Evolutionary conservation across 805 yeast genomes (phyloP).

Genomic region (Sugiyamaella valdiviana): DNA sequence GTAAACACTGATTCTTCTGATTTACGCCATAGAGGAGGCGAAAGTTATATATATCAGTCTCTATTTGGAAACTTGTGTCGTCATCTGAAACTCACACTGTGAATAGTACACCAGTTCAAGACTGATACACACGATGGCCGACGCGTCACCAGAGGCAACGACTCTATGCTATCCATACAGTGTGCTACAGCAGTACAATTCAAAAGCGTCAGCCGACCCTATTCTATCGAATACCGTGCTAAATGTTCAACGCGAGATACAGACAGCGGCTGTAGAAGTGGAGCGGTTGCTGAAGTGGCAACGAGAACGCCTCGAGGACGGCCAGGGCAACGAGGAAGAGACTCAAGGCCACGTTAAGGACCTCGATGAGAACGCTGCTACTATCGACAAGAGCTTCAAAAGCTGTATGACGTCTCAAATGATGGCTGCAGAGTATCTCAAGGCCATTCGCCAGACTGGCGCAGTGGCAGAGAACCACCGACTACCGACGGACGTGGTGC

Average conservation of each 20-base stretch:
- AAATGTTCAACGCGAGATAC: neutral
- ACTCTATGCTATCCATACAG: neutral
- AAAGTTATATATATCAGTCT: too few species aligned
- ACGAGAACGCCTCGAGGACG: neutral
- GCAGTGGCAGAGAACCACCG: neutral
- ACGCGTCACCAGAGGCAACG: neutral
- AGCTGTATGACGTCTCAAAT: neutral
- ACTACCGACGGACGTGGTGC: neutral
- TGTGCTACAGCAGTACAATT: neutral
- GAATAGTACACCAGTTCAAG: too few species aligned
- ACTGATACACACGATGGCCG: too few species aligned
- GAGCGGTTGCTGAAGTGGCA: neutral
- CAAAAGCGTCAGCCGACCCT: neutral
- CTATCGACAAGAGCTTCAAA: neutral
- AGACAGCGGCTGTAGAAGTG: neutral
- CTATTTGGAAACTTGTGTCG: too few species aligned
- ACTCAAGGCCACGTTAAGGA: neutral
- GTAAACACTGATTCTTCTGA: too few species aligned
- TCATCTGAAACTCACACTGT: too few species aligned
- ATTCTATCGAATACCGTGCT: neutral
- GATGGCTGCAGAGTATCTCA: neutral
- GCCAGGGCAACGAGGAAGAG: neutral
- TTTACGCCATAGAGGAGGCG: too few species aligned
- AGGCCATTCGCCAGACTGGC: neutral
- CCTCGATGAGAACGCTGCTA: neutral